These are phyloP conservation scores for Silene noctiflora DNA, from an alignment of 179 eudicot genomes.

Conservation along the genomic window DNA sequence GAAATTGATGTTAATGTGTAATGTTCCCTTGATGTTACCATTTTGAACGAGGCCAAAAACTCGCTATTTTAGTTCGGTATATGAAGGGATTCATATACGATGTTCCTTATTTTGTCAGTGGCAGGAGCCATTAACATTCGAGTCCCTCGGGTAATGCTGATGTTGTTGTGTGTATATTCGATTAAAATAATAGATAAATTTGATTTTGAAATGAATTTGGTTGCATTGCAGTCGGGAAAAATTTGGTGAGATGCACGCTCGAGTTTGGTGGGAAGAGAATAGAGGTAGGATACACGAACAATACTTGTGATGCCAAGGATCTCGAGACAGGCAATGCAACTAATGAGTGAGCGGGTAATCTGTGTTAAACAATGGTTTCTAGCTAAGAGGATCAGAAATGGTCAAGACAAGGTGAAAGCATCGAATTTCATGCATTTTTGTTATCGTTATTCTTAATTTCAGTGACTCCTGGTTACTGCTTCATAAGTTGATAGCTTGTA, in stretches of 20 bases:
- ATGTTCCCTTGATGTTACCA: background rate
- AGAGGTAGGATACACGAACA: conserved; percentile 79
- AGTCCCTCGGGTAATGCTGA: no score
- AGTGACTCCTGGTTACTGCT: conserved; percentile 20
- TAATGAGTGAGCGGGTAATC: background rate
- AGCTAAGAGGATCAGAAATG: conserved; percentile 6
- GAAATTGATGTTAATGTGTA: background rate
- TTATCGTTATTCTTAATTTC: background rate
- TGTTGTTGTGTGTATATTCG: background rate
- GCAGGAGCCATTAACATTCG: background rate
- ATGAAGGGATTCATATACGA: background rate
- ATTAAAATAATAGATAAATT: background rate
- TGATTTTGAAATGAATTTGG: conserved; percentile 12
- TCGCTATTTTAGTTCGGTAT: background rate
- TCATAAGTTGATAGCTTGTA: background rate
- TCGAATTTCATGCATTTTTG: conserved; percentile 1
- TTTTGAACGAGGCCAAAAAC: background rate
- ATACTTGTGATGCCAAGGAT: conserved; percentile 45
- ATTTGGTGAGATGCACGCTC: conserved; percentile 88
- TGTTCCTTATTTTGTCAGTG: background rate
- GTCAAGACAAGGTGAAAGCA: conserved; percentile 19
- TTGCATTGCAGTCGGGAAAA: conserved; percentile 70
- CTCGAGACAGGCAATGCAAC: background rate
- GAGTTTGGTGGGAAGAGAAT: conserved; percentile 96
- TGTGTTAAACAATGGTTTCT: conserved; percentile 15